Base-by-base conservation (phyloP, 352 stramenopile genomes). In the Pythium angustatum region DNA sequence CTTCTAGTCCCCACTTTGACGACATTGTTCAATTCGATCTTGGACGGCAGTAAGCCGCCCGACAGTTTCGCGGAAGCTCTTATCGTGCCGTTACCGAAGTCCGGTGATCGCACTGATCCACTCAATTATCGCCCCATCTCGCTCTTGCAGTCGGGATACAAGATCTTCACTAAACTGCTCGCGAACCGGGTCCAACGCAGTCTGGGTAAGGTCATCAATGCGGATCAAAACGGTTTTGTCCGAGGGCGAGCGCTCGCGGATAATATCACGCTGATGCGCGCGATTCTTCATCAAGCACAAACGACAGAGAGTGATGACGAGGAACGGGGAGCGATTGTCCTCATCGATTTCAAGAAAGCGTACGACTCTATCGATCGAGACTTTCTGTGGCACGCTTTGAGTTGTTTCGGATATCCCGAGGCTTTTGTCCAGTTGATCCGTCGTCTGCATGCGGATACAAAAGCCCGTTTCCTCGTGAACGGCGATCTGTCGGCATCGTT, bases 81-180 rank as follows among this genome's bases (percentile, higher is more conserved):
- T 2, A 59, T 74, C 12, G 41, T 68, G 2, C 68, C 68, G 3
- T 24, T 74, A 5, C 56, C 54, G 2, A 74, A 74, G 41, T 56
- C 51, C 11, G 67, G 62, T 3, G 58, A 74, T 47, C 60, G 33
- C 0, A n/a, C 36, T 2, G 28, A 74, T 34, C 19, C 58, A 11
- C 44, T 75, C 19, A 55, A 75, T 41, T 72, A 75, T 27, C 21
- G 68, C 0, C 63, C 68, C 2, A 71, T 68, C 43, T 28, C 43
- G 21, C 43, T 50, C 3, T 26, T 50, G 5, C 43, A 50, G 43
- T 50, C 43, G 15, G 26, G 43, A 15, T 76, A 72, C 59, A 76
- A 76, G 38, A 56, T 76, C 10, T 41, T 72, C 8, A 51, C 68
- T 9, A 48, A 43, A 31, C 41, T 76, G 0, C 2, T 76, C 0